phyloP scores from a whole-genome alignment of 176 grass and related monocot species.

The Pontederia crassipes region DNA sequence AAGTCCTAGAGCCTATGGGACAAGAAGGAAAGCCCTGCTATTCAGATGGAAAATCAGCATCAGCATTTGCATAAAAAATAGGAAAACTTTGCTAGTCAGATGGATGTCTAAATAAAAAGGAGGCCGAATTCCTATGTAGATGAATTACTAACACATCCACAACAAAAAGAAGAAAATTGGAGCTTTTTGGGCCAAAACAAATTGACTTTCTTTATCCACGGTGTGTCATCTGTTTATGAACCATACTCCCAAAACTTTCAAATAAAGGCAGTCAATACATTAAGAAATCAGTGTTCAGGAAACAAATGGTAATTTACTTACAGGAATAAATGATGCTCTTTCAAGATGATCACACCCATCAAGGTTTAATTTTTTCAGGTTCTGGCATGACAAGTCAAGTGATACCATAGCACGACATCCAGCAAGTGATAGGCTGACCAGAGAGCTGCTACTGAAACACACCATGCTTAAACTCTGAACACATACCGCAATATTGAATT shows the following conservation, averaged over 20 bases:
- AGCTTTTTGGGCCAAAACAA: too few species aligned
- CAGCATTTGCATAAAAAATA: too few species aligned
- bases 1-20: too few species aligned
- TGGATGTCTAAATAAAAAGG: background rate
- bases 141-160: background rate
- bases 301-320: slow-evolving; percentile 29
- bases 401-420: slow-evolving; percentile 74
- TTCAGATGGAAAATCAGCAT: too few species aligned
- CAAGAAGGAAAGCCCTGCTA: too few species aligned
- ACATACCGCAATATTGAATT: slow-evolving; percentile 7
- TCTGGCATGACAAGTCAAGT: slow-evolving; percentile 64
- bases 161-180: background rate
- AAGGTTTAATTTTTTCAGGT: slow-evolving; percentile 79
- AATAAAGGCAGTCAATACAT: background rate
- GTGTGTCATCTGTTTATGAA: too few species aligned
- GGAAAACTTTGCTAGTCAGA: too few species aligned
- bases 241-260: too few species aligned
- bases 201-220: too few species aligned
- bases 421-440: slow-evolving; percentile 71
- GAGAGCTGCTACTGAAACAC: slow-evolving; percentile 61
- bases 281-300: background rate
- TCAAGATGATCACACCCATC: slow-evolving; percentile 90
- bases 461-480: slow-evolving; percentile 72
- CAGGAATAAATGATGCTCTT: slow-evolving; percentile 65
- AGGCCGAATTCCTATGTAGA: background rate